Conservation (phyloP, 768 basidiomycete species). For the Mycena amicta region DNA sequence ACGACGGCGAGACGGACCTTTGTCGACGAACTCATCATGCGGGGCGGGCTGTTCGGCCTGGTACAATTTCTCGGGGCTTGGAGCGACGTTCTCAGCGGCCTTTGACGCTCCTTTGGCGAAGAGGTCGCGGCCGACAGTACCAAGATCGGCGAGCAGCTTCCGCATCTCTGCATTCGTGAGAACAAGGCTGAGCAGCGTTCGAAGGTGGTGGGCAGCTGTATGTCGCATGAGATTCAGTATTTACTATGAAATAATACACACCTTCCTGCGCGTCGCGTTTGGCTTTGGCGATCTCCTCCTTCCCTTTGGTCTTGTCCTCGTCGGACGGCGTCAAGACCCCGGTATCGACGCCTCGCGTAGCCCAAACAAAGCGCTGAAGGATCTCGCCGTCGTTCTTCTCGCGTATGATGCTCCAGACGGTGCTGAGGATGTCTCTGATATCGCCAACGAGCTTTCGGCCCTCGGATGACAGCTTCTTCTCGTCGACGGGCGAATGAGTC, state of each 20-base stretch:
- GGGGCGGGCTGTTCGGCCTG: conserved; percentile 72
- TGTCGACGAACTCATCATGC: conserved; percentile 63
- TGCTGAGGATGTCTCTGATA: conserved; percentile 77
- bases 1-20: conserved; percentile 38
- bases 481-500: conserved; percentile 57
- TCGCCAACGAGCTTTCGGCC: conserved; percentile 80
- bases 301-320: conserved; percentile 26
- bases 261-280: conserved; percentile 64
- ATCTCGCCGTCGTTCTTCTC: conserved; percentile 92
- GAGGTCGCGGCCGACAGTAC: conserved; percentile 79
- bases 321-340: conserved; percentile 30
- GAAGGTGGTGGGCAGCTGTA: conserved; percentile 79
- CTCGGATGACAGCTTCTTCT: conserved; percentile 69
- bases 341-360: conserved; percentile 58
- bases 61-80: conserved; percentile 61
- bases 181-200: conserved; percentile 83
- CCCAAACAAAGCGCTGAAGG: conserved; percentile 89
- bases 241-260: conserved; percentile 26
- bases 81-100: conserved; percentile 69
- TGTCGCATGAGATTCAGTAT: conserved; percentile 4
- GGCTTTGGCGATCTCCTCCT: conserved; percentile 28
- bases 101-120: conserved; percentile 74
- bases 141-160: conserved; percentile 82
- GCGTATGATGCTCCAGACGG: conserved; percentile 56
- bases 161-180: conserved; percentile 93